Evolutionary conservation across 2,329 filamentous ascomycete species (phyloP).

Genomic region (Calonectria hawksworthii): DNA sequence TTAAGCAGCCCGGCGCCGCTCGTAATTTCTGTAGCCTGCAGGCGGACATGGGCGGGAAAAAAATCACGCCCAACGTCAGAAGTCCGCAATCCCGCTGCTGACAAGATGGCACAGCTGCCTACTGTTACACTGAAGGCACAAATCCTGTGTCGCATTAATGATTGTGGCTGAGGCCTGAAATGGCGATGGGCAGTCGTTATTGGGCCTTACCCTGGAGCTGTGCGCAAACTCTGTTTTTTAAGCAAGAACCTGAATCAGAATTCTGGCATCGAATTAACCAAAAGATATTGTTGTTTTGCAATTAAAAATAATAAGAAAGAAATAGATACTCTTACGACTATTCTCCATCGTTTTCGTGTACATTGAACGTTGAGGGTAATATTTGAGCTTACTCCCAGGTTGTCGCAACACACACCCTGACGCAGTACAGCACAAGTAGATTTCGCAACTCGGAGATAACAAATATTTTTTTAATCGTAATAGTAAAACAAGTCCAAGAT

Average conservation of each 20-base stretch:
- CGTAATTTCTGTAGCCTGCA: not conserved
- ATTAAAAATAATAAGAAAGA: not conserved
- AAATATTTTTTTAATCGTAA: not conserved
- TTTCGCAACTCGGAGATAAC: not conserved
- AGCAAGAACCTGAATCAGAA: not conserved
- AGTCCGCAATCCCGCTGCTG: constrained; percentile 19
- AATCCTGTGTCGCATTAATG: not conserved
- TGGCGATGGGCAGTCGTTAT: not conserved
- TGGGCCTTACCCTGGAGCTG: not conserved
- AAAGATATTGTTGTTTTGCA: too few relatives aligned
- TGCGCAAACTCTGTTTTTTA: not conserved
- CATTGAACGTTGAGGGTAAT: not conserved
- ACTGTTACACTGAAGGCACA: not conserved
- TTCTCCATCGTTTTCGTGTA: not conserved
- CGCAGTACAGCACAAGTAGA: not conserved
- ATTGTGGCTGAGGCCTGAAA: not conserved
- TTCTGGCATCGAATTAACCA: too few relatives aligned
- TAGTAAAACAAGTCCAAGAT: not conserved
- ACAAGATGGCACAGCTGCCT: not conserved
- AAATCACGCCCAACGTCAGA: not conserved
- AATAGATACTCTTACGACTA: not conserved
- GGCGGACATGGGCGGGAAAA: not conserved
- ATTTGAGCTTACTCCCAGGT: not conserved
- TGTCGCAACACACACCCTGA: not conserved
- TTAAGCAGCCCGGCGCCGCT: not conserved